Conservation (phyloP, 108 stramenopile species). For the Conticribra weissflogii region DNA sequence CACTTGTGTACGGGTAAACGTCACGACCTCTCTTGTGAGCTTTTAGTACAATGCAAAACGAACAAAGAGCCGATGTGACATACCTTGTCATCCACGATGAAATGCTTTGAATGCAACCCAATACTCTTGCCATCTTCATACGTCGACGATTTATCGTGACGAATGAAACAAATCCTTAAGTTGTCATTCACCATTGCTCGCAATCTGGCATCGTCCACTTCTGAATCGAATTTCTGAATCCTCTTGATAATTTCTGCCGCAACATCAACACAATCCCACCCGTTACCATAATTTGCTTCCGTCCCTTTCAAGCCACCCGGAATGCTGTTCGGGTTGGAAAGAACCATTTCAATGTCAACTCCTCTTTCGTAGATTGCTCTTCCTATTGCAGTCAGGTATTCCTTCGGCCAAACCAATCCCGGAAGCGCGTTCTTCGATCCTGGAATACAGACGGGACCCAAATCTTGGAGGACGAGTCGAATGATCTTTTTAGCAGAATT, state of each 20-base stretch:
- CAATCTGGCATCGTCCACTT: slow-evolving; percentile 36
- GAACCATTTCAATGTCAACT: slow-evolving; percentile 48
- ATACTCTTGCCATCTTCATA: slow-evolving; percentile 50
- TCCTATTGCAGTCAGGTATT: slow-evolving; percentile 36
- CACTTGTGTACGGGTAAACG: too few relatives aligned
- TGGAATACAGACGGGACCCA: slow-evolving; percentile 53
- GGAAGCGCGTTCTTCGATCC: slow-evolving; percentile 40
- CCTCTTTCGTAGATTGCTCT: slow-evolving; percentile 42
- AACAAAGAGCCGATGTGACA: slow-evolving; percentile 58
- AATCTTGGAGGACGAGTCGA: slow-evolving; percentile 53
- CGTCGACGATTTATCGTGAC: slow-evolving; percentile 17
- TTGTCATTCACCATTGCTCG: slow-evolving; percentile 44
- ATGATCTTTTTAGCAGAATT: slow-evolving; percentile 45
- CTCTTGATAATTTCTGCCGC: slow-evolving; percentile 55
- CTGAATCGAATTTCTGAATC: slow-evolving; percentile 38
- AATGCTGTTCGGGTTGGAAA: slow-evolving; percentile 49
- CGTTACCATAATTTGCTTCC: slow-evolving; percentile 66
- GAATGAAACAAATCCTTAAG: slow-evolving; percentile 51
- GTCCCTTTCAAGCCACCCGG: slow-evolving; percentile 49
- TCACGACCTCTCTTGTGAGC: too few relatives aligned
- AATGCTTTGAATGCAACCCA: slow-evolving; percentile 62
- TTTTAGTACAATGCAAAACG: too few relatives aligned
- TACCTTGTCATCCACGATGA: slow-evolving; percentile 48
- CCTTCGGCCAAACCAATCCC: slow-evolving; percentile 48
- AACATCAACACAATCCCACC: slow-evolving; percentile 70